Evolutionary conservation across 345 rosid genomes (phyloP), one percentile per base, ranked within the genome.

Genomic region (Ailanthus altissimus): DNA sequence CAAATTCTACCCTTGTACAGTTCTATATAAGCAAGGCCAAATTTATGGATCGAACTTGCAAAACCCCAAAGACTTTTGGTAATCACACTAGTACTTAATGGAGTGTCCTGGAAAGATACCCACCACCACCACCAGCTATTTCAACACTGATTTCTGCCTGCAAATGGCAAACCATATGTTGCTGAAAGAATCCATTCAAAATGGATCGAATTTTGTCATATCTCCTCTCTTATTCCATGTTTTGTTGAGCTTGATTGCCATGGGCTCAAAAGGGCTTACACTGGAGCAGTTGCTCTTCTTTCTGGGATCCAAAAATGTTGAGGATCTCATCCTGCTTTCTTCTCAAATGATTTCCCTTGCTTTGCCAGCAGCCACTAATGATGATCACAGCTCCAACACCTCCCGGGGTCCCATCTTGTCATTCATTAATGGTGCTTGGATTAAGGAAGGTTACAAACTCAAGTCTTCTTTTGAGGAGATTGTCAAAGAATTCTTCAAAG

Each of bases 161-260:
- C 66, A 12, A 32, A 32, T 62, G n/a, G 66, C 66, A 32, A 62
- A 62, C 43, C 43, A 62, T 62, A 43, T 32, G 28, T 32, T 62
- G 66, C 43, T 15, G 40, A 32, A 62, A 12, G 45, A 62, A 65
- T 6, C 47, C 40, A 6, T 6, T 5, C 7, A 20, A 40, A 65
- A 42, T 1, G 69, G 49, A 10, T 42, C 28, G 8, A 65, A 65
- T 65, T 65, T 65, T 40, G 69, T 65, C 50, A 65, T 42, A 12
- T 60, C 65, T 28, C 65, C 42, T 12, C 42, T 60, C 7, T 60
- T 43, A 16, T 20, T 65, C 49, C 69, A 40, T 8, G 50, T 42
- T 10, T 1, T 42, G 69, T 18, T 65, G 74, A 76, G 79, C 59
- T 43, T 76, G 49, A 76, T 76, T 28, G 79, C 79, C 1, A 40